Evolutionary conservation across 352 stramenopile genomes (phyloP).

Genomic region (Pythium utonaiense): DNA sequence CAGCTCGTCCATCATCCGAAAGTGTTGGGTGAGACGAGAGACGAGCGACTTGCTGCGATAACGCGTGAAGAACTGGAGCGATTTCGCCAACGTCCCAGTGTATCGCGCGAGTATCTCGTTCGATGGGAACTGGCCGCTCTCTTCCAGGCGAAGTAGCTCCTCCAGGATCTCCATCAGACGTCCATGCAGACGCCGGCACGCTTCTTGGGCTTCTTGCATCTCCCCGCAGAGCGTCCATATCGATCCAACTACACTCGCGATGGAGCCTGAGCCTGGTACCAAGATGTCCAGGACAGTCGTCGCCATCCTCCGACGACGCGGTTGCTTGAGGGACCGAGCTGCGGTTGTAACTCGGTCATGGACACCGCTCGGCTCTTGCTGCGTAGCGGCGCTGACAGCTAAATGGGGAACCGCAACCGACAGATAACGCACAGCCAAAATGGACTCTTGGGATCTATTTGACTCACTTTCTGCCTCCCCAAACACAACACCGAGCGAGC

Average conservation of each 20-base stretch:
- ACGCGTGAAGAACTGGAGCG: background rate
- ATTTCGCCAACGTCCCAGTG: background rate
- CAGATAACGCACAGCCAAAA: background rate
- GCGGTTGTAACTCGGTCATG: too few relatives aligned
- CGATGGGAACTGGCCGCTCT: background rate
- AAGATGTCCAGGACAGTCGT: conserved; percentile 8
- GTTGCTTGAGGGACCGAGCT: too few relatives aligned
- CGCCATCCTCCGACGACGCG: background rate
- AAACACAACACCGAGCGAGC: background rate
- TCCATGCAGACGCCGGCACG: background rate
- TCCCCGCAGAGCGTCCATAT: conserved; percentile 8
- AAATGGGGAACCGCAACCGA: too few relatives aligned
- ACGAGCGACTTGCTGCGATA: background rate
- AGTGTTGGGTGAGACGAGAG: conserved; percentile 1
- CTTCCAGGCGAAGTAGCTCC: conserved; percentile 3
- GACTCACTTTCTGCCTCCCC: background rate
- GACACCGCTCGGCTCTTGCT: too few relatives aligned
- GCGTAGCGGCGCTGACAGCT: too few relatives aligned
- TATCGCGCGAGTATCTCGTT: background rate
- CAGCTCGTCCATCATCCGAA: conserved; percentile 27
- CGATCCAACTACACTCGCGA: background rate
- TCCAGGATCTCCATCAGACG: conserved; percentile 14
- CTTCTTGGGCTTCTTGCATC: conserved; percentile 12
- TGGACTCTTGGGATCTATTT: background rate
- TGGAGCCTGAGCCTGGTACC: conserved; percentile 3